These are phyloP conservation scores for Chloris gayana DNA, from an alignment of 176 grass and related monocot genomes.

Conservation along the genomic window DNA sequence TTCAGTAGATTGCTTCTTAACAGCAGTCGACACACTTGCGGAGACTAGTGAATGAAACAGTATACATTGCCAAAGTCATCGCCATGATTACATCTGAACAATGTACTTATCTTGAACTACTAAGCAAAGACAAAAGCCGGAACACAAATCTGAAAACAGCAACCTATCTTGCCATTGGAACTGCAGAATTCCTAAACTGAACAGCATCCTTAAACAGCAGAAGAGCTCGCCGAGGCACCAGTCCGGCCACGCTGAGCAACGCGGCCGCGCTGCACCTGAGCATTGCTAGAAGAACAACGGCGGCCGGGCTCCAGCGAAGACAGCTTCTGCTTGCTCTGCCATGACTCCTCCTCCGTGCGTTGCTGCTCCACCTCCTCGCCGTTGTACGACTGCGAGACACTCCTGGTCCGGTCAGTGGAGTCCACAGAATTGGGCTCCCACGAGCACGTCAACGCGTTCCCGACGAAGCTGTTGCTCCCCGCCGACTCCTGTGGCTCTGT, in stretches of 20 bases:
- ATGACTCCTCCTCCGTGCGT: no score
- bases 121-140: conserved; percentile 10
- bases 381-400: conserved; percentile 37
- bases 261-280: conserved; percentile 37
- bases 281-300: conserved; percentile 23
- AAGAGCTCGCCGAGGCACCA: conserved; percentile 17
- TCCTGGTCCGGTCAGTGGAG: conserved; percentile 66
- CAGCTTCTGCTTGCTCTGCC: conserved; percentile 13
- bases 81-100: conserved; percentile 52
- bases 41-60: conserved; percentile 21
- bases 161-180: conserved; percentile 65
- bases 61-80: conserved; percentile 54
- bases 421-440: conserved; percentile 80
- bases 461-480: conserved; percentile 85
- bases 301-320: conserved; percentile 33
- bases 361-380: no score
- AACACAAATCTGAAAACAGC: conserved; percentile 45
- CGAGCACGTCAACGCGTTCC: conserved; percentile 61
- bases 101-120: conserved; percentile 30
- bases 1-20: background rate
- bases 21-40: background rate
- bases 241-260: conserved; percentile 39
- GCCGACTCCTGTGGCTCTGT: conserved; percentile 79
- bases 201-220: background rate
- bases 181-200: conserved; percentile 27